A percentile compares a stretch with the other conserved stretches of the same genome.
Evolutionary conservation across 2,329 filamentous ascomycete genomes (phyloP).

Genomic region (Beauveria caledonica): DNA sequence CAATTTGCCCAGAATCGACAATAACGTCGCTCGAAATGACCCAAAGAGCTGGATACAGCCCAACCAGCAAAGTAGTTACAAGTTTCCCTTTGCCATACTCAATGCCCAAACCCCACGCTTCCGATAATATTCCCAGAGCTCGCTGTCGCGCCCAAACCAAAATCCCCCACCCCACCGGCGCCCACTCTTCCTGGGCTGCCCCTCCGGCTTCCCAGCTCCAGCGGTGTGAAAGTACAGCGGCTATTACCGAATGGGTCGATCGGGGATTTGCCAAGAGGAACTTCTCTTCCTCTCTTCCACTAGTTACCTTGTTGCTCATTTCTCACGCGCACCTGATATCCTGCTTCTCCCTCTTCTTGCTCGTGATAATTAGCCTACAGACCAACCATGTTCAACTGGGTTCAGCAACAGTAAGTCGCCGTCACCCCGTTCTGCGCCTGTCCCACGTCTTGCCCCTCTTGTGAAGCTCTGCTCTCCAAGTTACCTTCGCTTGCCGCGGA

Average conservation of each 20-base stretch:
- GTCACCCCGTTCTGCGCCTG: neutral
- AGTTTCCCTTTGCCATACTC: neutral
- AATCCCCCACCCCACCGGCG: neutral
- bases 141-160: neutral
- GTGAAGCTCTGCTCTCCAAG: neutral
- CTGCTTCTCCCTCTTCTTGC: neutral
- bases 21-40: neutral
- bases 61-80: neutral
- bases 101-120: neutral
- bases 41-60: neutral
- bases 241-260: slow-evolving; percentile 10
- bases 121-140: neutral
- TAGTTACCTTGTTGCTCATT: neutral
- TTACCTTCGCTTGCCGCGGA: too few relatives aligned
- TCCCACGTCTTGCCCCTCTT: neutral
- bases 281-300: slow-evolving; percentile 9
- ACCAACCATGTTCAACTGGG: slow-evolving; percentile 79
- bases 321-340: neutral
- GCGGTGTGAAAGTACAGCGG: slow-evolving; percentile 8
- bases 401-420: slow-evolving; percentile 71
- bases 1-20: neutral
- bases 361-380: neutral
- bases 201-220: slow-evolving; percentile 3
- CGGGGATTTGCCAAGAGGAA: slow-evolving; percentile 1
- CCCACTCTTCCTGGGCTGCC: slow-evolving; percentile 6